A percentile compares a stretch with the other conserved stretches of the same genome.
These are phyloP conservation scores for Grammothele lineata DNA, from an alignment of 768 basidiomycete species.

Conservation along the genomic window DNA sequence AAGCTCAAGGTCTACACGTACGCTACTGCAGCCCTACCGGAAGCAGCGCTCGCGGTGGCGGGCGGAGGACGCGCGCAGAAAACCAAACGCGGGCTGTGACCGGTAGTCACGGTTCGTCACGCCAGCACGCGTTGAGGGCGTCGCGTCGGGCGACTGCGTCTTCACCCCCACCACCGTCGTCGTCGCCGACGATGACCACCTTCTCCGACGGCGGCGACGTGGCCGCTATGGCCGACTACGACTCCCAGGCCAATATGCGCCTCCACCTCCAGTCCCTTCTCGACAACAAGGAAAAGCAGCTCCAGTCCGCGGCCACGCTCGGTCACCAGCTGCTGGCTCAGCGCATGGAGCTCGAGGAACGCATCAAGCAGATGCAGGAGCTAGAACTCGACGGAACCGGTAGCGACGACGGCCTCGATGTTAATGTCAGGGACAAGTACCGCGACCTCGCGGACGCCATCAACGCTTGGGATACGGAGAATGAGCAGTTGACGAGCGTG, in stretches of 20 bases:
- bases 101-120: too few species aligned
- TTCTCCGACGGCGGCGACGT: slow-evolving; percentile 7
- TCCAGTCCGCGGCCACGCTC: slow-evolving; percentile 86
- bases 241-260: slow-evolving; percentile 25
- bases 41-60: too few species aligned
- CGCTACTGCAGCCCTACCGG: too few species aligned
- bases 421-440: slow-evolving; percentile 68
- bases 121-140: too few species aligned
- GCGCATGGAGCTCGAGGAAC: slow-evolving; percentile 88
- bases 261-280: slow-evolving; percentile 54
- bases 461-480: slow-evolving; percentile 74
- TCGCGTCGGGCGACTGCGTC: too few species aligned
- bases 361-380: slow-evolving; percentile 79
- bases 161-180: slow-evolving; percentile 3
- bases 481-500: slow-evolving; percentile 65
- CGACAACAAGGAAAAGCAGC: slow-evolving; percentile 88
- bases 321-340: slow-evolving; percentile 92
- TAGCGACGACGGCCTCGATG: slow-evolving; percentile 50
- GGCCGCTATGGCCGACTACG: slow-evolving; percentile 2
- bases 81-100: too few species aligned
- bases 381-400: slow-evolving; percentile 44
- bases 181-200: slow-evolving; percentile 5
- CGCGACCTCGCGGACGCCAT: slow-evolving; percentile 75
- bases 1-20: too few species aligned
- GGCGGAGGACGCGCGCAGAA: too few species aligned